Conservation (phyloP, 176 grass and related monocot genomes). For the Cocos nucifera region DNA sequence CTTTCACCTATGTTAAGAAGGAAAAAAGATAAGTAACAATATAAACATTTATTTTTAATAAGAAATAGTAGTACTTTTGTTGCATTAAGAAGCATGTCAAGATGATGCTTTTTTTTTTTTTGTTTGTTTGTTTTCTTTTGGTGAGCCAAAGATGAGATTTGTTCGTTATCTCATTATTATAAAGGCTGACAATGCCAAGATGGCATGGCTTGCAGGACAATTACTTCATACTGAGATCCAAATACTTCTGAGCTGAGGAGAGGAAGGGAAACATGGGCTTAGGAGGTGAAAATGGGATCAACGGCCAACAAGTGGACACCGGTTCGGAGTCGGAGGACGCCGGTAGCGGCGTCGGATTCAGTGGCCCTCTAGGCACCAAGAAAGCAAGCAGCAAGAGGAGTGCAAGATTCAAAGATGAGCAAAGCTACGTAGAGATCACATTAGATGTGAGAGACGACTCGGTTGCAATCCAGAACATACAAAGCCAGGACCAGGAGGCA, state of each 20-base stretch:
- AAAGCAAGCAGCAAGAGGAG: constrained; percentile 36
- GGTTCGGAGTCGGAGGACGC: constrained; percentile 2
- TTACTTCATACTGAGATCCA: too few relatives aligned
- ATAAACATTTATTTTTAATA: too few relatives aligned
- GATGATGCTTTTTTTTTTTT: too few relatives aligned
- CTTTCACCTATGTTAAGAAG: too few relatives aligned
- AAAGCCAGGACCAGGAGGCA: constrained; percentile 20
- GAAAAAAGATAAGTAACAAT: too few relatives aligned
- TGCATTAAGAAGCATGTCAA: too few relatives aligned
- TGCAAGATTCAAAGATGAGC: constrained; percentile 64
- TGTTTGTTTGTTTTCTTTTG: too few relatives aligned
- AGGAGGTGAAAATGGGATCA: not conserved
- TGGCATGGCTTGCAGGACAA: too few relatives aligned
- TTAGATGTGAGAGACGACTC: constrained; percentile 41
- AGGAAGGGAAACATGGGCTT: not conserved
- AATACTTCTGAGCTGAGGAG: not conserved
- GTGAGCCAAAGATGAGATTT: too few relatives aligned
- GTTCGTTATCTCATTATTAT: too few relatives aligned
- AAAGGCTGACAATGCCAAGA: too few relatives aligned
- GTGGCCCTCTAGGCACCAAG: constrained; percentile 12
- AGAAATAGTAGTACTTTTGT: too few relatives aligned
- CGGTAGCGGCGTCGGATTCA: constrained; percentile 2
- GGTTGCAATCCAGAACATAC: constrained; percentile 39
- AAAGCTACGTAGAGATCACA: constrained; percentile 75
- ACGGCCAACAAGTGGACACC: not conserved